Percentiles rank a stretch among this genome's conserved stretches.
Evolutionary conservation across 805 yeast species (phyloP).

Genomic region (Candida oleophila): DNA sequence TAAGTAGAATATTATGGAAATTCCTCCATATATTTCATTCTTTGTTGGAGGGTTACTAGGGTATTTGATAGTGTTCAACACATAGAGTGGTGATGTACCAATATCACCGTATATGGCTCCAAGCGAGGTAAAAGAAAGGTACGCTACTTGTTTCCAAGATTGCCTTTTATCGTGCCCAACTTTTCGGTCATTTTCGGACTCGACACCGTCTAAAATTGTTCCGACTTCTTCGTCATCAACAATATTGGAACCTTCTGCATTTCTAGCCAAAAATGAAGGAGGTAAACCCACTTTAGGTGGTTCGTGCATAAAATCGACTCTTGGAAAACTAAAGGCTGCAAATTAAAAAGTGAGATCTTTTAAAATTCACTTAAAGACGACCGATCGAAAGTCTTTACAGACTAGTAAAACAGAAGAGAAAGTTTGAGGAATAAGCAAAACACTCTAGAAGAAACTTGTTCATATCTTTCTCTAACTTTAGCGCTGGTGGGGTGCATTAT

Average conservation of each 20-base stretch:
- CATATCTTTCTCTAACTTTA: too few species aligned
- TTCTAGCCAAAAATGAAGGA: too few species aligned
- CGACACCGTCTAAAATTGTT: background rate
- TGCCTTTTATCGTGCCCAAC: slow-evolving; percentile 8
- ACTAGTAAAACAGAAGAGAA: too few species aligned
- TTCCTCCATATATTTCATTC: slow-evolving; percentile 47
- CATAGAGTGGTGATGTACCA: slow-evolving; percentile 62
- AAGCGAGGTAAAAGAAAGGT: slow-evolving; percentile 43
- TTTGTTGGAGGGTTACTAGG: slow-evolving; percentile 28
- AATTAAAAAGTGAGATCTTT: too few species aligned
- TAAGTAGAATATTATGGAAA: slow-evolving; percentile 54
- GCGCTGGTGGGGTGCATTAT: too few species aligned
- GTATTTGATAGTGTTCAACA: slow-evolving; percentile 34
- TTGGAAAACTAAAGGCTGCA: too few species aligned
- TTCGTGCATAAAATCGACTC: too few species aligned
- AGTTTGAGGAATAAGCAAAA: too few species aligned
- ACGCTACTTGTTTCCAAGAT: slow-evolving; percentile 20
- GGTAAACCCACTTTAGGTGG: too few species aligned
- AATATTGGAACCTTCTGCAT: background rate
- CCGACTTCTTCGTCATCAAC: slow-evolving; percentile 6
- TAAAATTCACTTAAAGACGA: too few species aligned
- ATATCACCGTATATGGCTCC: slow-evolving; percentile 68
- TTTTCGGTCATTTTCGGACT: background rate
- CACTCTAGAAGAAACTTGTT: too few species aligned
- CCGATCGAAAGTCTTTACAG: too few species aligned